Percentiles rank a stretch among this genome's conserved stretches.
Evolutionary conservation across 768 basidiomycete species (phyloP).

Genomic region (Sarcodon aspratus): DNA sequence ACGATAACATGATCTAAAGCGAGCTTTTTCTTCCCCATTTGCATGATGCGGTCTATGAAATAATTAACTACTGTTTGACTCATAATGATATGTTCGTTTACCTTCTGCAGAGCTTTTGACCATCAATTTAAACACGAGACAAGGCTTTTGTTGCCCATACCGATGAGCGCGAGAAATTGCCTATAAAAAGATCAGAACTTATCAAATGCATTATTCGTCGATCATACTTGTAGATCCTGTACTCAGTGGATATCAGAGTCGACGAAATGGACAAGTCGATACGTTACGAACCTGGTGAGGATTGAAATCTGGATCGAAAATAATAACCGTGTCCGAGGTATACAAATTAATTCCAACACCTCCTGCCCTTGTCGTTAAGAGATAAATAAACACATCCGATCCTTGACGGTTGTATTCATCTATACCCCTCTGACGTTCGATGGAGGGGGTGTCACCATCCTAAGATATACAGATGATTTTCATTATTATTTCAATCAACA

Average conservation of each 20-base stretch:
- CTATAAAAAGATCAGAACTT: conserved; percentile 23
- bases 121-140: conserved; percentile 94
- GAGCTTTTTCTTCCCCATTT: conserved; percentile 91
- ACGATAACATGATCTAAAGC: conserved; percentile 93
- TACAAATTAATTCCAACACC: conserved; percentile 87
- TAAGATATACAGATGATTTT: conserved; percentile 15
- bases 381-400: conserved; percentile 85
- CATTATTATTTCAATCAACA: background rate
- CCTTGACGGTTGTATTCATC: conserved; percentile 85
- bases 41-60: conserved; percentile 72
- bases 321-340: conserved; percentile 88
- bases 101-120: conserved; percentile 91
- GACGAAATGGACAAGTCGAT: background rate
- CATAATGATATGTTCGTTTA: conserved; percentile 12
- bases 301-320: conserved; percentile 96
- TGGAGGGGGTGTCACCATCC: conserved; percentile 86
- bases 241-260: background rate
- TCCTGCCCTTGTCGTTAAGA: conserved; percentile 88
- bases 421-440: conserved; percentile 86
- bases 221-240: conserved; percentile 79
- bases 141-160: conserved; percentile 91
- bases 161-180: conserved; percentile 93
- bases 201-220: background rate
- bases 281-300: conserved; percentile 94
- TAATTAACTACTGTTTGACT: background rate